Evolutionary conservation across 2,329 filamentous ascomycete species (phyloP).

Genomic region (Corynespora cassiicola): DNA sequence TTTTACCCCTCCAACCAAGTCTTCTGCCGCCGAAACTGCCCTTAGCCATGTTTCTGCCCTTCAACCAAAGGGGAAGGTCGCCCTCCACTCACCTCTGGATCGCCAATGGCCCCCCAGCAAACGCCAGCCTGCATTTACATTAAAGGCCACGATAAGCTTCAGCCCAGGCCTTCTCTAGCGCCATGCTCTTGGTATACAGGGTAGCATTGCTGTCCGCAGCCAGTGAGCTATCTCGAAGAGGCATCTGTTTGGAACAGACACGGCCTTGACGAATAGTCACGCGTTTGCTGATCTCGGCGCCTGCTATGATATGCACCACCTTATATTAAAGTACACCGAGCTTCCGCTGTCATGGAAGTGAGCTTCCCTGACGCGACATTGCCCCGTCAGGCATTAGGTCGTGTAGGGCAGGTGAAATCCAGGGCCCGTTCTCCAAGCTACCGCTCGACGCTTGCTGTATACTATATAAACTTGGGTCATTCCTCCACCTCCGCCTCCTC

Average conservation of each 20-base stretch:
- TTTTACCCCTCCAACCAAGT: neutral
- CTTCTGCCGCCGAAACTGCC: conserved; percentile 1
- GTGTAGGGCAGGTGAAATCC: conserved; percentile 33
- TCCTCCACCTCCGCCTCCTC: conserved; percentile 6
- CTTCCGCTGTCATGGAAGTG: conserved; percentile 18
- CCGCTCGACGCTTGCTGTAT: neutral
- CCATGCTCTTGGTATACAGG: conserved; percentile 18
- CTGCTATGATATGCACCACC: no score
- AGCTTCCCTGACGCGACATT: conserved; percentile 31
- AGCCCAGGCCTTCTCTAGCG: conserved; percentile 7
- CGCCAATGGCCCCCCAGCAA: conserved; percentile 2
- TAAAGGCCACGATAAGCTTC: conserved; percentile 18
- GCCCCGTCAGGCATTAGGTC: conserved; percentile 29
- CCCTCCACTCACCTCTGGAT: conserved; percentile 8
- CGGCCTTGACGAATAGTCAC: conserved; percentile 20
- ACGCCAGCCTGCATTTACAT: conserved; percentile 10
- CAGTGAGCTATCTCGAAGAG: conserved; percentile 15
- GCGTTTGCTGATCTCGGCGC: conserved; percentile 13
- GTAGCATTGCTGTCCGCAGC: conserved; percentile 13
- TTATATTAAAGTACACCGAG: conserved; percentile 32
- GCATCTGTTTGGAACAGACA: conserved; percentile 20
- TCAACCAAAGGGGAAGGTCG: conserved; percentile 23
- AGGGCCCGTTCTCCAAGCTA: neutral
- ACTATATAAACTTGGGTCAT: no score
- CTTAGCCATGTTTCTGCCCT: conserved; percentile 11